Percentiles rank a stretch among this genome's conserved stretches.
phyloP scores from a whole-genome alignment of 768 basidiomycete species.

The Coprinopsis cinerea region DNA sequence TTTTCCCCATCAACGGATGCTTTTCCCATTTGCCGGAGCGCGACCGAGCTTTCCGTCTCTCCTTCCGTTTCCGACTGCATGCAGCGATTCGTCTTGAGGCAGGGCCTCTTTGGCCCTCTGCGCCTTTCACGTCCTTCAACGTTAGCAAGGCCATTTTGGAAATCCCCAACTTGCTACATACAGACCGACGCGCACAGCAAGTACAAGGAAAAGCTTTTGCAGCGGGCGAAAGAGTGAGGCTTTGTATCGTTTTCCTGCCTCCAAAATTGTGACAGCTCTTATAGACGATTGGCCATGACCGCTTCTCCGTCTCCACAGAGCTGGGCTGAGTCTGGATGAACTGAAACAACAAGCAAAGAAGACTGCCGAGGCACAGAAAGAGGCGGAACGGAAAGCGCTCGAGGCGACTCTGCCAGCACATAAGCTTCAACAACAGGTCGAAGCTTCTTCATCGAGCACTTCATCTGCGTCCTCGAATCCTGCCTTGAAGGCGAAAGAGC shows the following conservation, averaged over 20 bases:
- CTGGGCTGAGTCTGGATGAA: slow-evolving; percentile 31
- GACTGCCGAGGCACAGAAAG: slow-evolving; percentile 16
- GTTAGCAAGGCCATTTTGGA: no score
- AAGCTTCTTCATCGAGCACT: slow-evolving; percentile 6
- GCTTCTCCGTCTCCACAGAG: slow-evolving; percentile 23
- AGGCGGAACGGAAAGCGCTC: slow-evolving; percentile 17
- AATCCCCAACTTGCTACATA: neutral
- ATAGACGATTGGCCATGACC: slow-evolving; percentile 12
- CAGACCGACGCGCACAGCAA: slow-evolving; percentile 27
- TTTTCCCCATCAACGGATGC: no score
- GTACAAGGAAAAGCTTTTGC: slow-evolving; percentile 67
- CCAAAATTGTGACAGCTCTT: slow-evolving; percentile 15
- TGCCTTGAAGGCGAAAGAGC: slow-evolving; percentile 7
- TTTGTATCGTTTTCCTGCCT: slow-evolving; percentile 5
- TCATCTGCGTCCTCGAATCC: neutral
- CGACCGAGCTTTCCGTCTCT: neutral
- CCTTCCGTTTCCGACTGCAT: neutral
- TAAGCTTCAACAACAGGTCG: slow-evolving; percentile 5
- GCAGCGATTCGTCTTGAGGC: neutral
- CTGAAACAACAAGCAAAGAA: slow-evolving; percentile 21
- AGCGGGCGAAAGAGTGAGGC: slow-evolving; percentile 40
- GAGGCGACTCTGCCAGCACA: slow-evolving; percentile 15
- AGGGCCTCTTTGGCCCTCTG: no score
- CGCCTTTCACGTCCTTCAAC: no score
- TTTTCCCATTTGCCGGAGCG: no score